phyloP scores from a whole-genome alignment of 768 basidiomycete species.

The Cystofilobasidium macerans region DNA sequence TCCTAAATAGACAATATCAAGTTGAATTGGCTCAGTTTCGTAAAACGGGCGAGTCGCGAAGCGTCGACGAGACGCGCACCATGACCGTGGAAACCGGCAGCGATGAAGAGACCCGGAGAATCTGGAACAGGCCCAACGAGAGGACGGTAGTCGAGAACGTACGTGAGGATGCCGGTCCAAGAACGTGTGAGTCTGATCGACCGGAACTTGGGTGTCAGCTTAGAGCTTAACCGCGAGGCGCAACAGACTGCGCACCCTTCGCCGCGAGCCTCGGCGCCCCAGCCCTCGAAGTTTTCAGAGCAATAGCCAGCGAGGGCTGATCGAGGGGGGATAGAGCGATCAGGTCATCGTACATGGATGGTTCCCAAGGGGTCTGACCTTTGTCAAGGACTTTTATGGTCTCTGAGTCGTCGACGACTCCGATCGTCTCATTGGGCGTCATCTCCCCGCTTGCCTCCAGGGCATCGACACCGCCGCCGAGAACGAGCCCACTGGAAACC shows the following conservation, averaged over 20 bases:
- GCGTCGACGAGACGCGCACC: neutral
- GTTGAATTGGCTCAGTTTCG: neutral
- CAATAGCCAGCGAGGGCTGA: conserved; percentile 29
- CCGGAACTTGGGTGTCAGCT: too few species aligned
- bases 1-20: conserved; percentile 12
- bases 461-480: conserved; percentile 22
- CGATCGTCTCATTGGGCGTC: conserved; percentile 18
- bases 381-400: conserved; percentile 5
- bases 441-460: conserved; percentile 20
- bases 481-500: conserved; percentile 26
- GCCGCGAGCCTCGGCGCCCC: conserved; percentile 29
- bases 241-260: conserved; percentile 27
- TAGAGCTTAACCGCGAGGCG: too few species aligned
- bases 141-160: conserved; percentile 30
- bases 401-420: conserved; percentile 24
- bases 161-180: conserved; percentile 32
- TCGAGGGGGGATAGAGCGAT: neutral
- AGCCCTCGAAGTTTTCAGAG: conserved; percentile 27
- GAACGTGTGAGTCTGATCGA: conserved; percentile 14
- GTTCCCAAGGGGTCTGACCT: too few species aligned
- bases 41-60: neutral
- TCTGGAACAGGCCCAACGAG: conserved; percentile 31
- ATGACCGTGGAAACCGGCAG: conserved; percentile 28
- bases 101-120: conserved; percentile 28
- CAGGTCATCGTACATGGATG: too few species aligned